A percentile compares a stretch with the other conserved stretches of the same genome.
Evolutionary conservation across 257 asterid species (phyloP).

Genomic region (Nicotiana paniculata): DNA sequence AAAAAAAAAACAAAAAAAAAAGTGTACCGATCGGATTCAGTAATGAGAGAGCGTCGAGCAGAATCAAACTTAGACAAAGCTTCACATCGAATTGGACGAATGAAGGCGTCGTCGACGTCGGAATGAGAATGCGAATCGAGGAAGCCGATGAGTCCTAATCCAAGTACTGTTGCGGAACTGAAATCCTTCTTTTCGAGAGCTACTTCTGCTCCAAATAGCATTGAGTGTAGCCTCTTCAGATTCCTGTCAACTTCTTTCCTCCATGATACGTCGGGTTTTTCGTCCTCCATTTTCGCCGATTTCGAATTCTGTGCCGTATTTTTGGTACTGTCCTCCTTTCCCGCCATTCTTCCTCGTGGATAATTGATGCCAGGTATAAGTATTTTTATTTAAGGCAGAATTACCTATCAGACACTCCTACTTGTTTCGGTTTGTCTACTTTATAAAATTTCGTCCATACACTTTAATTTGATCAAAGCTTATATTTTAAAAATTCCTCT

Average conservation of each 20-base stretch:
- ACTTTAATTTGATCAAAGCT: no score
- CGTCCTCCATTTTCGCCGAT: slow-evolving; percentile 31
- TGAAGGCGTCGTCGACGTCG: slow-evolving; percentile 57
- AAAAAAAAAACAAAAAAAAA: neutral
- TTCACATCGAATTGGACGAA: slow-evolving; percentile 78
- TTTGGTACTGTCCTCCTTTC: slow-evolving; percentile 33
- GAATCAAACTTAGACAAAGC: slow-evolving; percentile 57
- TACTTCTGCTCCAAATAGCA: slow-evolving; percentile 71
- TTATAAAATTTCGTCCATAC: no score
- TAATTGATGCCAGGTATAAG: neutral
- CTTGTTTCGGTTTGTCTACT: no score
- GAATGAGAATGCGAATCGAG: slow-evolving; percentile 74
- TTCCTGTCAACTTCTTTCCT: slow-evolving; percentile 72
- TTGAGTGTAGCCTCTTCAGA: slow-evolving; percentile 81
- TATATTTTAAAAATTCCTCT: no score
- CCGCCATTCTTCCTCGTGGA: slow-evolving; percentile 52
- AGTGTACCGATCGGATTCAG: slow-evolving; percentile 67
- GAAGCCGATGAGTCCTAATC: slow-evolving; percentile 82
- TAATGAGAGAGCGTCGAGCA: slow-evolving; percentile 55
- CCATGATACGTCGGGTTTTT: slow-evolving; percentile 49
- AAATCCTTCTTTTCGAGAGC: slow-evolving; percentile 77
- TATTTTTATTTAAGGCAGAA: neutral
- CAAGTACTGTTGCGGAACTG: slow-evolving; percentile 56
- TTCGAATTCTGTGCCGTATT: slow-evolving; percentile 11
- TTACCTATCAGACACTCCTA: no score